Base-by-base conservation (phyloP, 1,284 basidiomycete species). In the Sporisorium iseilematis-ciliati region DNA sequence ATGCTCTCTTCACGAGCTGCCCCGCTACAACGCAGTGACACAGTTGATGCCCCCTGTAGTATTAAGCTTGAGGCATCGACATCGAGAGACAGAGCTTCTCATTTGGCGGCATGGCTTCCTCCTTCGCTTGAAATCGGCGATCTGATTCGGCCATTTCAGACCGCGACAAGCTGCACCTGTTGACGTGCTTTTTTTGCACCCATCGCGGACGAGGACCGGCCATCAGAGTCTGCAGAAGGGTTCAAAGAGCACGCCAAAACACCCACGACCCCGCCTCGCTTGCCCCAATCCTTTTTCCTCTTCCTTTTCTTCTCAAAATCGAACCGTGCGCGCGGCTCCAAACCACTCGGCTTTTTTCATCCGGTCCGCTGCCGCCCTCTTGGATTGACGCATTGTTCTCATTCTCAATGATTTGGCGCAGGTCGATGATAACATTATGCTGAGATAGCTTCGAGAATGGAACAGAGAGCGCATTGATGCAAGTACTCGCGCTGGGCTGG, bases 101-200 rank as follows among this genome's bases (percentile, higher is more conserved):
- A 35, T 11, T 35, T 35, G 33, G 33, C 7, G 12, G 5, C 42
- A 11, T 43, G n/a, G n/a, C 42, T 4, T 6, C 23, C 23, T 45
- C n/a, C 40, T 25, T 21, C 40, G 21, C 31, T 23, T 16, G 29
- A 2, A 25, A 46, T 53, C 50, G 50, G 42, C 43, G 50, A 61
- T 61, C 51, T 61, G 58, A 54, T 31, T 60, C 57, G 50, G 31
- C 21, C 43, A 45, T 45, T 45, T 25, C 23, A 45, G 23, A 45
- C 43, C 11, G 43, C 23, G 43, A 21, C 23, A 41, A 11, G 23
- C 23, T 45, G 43, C 23, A 45, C 25, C 11, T 8, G 12, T 11
- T 45, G 43, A 45, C 43, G 43, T 45, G 43, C 43, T 45, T 50
- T 21, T 6, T 20, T 10, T 31, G 20, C 18, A 8, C 16, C 12